Base-by-base conservation (phyloP, 2,329 filamentous ascomycete genomes). In the Exophiala spinifera region DNA sequence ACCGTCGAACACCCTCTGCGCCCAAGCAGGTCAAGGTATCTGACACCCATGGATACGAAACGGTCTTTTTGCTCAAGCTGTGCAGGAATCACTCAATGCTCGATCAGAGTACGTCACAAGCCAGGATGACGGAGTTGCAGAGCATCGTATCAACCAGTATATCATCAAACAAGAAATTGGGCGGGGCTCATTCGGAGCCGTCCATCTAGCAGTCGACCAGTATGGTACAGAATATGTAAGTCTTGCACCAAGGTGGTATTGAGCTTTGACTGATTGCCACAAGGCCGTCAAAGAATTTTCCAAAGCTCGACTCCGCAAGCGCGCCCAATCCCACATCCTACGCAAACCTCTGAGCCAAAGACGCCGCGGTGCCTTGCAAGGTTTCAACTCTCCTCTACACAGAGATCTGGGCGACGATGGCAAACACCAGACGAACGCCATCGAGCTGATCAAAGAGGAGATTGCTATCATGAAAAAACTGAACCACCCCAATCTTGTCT, bases 401-500 rank as follows among this genome's bases (percentile, higher is more conserved):
- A 77, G 83, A 33, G 78, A 81, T 64, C 79, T 81, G 8, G 71
- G 74, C 20, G 69, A 71, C 72, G 78, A 54, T 76, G 80, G 57
- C 74, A 77, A 43, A n/a, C 13, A 36, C 14, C 51, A 49, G 5
- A n/a, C 28, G 10, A 86, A 86, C 63, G 83, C 92, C 0, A 77
- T 97, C 11, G 88, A 88, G 66, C 76, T 97, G 56, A 97, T 99
- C 70, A 88, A 91, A 57, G 89, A 96, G 70, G 94, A 99, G 72
- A 94, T 97, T 65, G 94, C 94, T 55, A 95, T 97, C 68, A 97
- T 99, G 91, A 99, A 97, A 78, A 97, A 97, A 74, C 80, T 97
- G 44, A 86, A 96, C 67, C 94, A 99, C 67, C 87, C 85, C 23
- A 99, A 97, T 67, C 77, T 99, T n/a, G 92, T 97, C 13, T 85